Evolutionary conservation across 129 eudicot genomes (phyloP).

Genomic region (Calendula officinalis): DNA sequence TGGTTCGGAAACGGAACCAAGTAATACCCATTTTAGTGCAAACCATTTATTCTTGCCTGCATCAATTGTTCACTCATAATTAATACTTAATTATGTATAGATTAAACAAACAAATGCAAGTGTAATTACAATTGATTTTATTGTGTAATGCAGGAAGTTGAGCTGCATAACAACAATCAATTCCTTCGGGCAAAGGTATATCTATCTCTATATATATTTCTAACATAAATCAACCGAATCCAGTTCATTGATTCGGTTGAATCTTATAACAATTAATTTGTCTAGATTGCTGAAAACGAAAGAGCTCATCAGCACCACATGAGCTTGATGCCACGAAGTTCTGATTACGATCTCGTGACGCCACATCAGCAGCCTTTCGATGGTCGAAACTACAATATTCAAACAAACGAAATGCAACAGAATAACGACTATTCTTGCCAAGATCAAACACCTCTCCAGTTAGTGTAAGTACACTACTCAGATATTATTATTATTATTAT

Average conservation of each 20-base stretch:
- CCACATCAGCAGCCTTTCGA: conserved; percentile 45
- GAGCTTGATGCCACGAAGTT: conserved; percentile 86
- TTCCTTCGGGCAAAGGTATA: conserved; percentile 84
- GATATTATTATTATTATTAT: too few species aligned
- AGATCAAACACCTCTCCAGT: conserved; percentile 75
- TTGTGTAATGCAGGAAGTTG: conserved; percentile 70
- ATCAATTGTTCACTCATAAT: not conserved
- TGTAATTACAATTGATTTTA: too few species aligned
- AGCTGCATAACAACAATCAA: conserved; percentile 74
- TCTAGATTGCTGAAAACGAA: conserved; percentile 77
- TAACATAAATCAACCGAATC: not conserved
- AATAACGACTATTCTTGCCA: conserved; percentile 61
- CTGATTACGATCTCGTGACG: conserved; percentile 54
- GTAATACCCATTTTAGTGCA: too few species aligned
- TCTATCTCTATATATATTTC: conserved; percentile 13
- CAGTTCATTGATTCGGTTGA: not conserved
- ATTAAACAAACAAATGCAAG: too few species aligned
- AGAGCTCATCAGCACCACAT: conserved; percentile 84
- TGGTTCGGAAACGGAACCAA: too few species aligned
- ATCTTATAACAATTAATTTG: not conserved
- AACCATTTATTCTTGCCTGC: too few species aligned
- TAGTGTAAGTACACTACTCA: conserved; percentile 55
- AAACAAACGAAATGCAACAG: conserved; percentile 52
- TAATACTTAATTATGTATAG: too few species aligned
- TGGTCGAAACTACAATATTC: conserved; percentile 61